Base-by-base conservation (phyloP, 192 early-diverging fungal genomes). In the Cladochytrium replicatum region DNA sequence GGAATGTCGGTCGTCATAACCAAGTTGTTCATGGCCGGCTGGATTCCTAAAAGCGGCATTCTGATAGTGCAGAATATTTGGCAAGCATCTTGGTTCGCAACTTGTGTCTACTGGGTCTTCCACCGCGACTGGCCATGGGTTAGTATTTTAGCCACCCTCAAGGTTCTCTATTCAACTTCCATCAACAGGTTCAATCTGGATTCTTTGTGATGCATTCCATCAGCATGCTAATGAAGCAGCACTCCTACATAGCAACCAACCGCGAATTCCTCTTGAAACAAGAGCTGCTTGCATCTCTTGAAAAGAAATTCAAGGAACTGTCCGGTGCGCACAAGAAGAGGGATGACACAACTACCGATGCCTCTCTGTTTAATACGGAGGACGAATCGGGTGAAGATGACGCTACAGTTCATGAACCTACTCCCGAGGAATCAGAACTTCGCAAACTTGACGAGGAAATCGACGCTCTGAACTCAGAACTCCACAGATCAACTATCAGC, bases 181-280 rank as follows among this genome's bases (percentile, higher is more conserved):
- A 8, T 13, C 9, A 17, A 37, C 13, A 37, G 34, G 13, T 37
- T 6, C 90, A 97, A 63, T 78, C 80, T 4, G 85, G 87, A 39
- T 89, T 83, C 34, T 88, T 94, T 61, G 73, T 77, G 0, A 66
- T 94, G 26, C 94, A 97, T 60, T 74, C 82, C 1, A 86, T 89
- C 32, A 80, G 87, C 11, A 93, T 91, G 81, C 73, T 94, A 61
- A 91, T 97, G 90, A 97, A 97, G 57, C 77, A 89, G 56, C 88
- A 92, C 59, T 93, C 91, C n/a, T 97, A 97, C 54, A 77, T 83
- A 22, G 68, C 79, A 31, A 79, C 78, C 47, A 93, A 91, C 61
- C 79, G 79, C 22, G 81, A 85, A 6, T 61, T 89, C 6, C 30
- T 51, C 27, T 55, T 51, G 29, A 68, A 69, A 40, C 45, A 32